Base-by-base conservation (phyloP, 2,329 filamentous ascomycete genomes). In the Fusarium chaquense region DNA sequence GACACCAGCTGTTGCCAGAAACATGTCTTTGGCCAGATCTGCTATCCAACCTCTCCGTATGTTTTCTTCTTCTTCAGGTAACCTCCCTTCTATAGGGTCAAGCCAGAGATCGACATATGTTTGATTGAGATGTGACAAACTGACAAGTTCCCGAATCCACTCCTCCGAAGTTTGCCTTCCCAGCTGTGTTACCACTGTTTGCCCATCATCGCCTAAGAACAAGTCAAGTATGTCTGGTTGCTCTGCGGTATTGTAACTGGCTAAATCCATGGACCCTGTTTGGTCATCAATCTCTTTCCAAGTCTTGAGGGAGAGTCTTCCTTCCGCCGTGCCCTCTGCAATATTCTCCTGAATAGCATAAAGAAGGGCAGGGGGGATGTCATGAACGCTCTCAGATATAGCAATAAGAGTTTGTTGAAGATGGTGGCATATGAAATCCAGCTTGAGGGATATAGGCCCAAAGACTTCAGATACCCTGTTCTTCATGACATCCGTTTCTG, bases 1-100 rank as follows among this genome's bases (percentile, higher is more conserved):
- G 26, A 80, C 74, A 18, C 78, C 79, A 36, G 77, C 76, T 20
- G 75, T 78, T 5, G 79, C 76, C 10, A 81, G 63, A 55, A 80
- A 79, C 24, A 76, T 65, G 16, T 80, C 78, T 35, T 73, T 75
- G 4, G 79, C 79, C 20, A 80, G 30, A 40, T 79, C 78, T 9
- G 72, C 62, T 11, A 80, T 61, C 77, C 78, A 79, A 2, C 64
- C 57, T 59, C 62, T 67, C 32, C 76, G 69, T 15, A 62, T 33
- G 15, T 63, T 63, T 32, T 77, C 73, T 22, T 75, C 66, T 20
- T 76, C 59, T 18, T 72, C 58, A 13, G 75, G 62, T 3, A 79
- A 15, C 12, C 56, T 69, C 11, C 67, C 70, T 20, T 70, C 72
- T 2, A 74, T 33, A 3, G 74, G 70, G 15, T 76, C 69, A 9